phyloP scores from a whole-genome alignment of 106 monocot genomes.

The Gastrodia elata region DNA sequence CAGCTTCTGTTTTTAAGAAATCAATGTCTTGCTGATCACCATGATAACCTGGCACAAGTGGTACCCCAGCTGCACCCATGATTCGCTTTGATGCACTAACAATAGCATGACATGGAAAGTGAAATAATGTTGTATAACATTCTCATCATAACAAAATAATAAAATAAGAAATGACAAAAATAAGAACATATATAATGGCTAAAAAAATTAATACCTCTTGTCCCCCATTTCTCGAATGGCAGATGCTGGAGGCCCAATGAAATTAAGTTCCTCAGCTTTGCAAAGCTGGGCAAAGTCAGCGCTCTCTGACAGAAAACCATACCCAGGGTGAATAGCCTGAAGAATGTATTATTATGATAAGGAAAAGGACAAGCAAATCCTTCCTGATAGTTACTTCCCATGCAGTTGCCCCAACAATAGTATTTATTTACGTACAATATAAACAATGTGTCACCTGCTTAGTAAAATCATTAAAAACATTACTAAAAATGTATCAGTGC shows the following conservation, averaged over 20 bases:
- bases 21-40: slow-evolving; percentile 69
- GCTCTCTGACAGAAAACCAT: slow-evolving; percentile 97
- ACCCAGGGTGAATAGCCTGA: slow-evolving; percentile 95
- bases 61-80: slow-evolving; percentile 91
- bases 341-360: slow-evolving; percentile 1
- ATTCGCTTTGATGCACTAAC: slow-evolving; percentile 93
- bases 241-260: slow-evolving; percentile 96
- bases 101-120: slow-evolving; percentile 6
- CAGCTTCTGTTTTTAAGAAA: slow-evolving; percentile 77
- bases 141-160: background rate
- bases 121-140: background rate
- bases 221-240: slow-evolving; percentile 99
- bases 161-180: background rate
- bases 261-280: slow-evolving; percentile 70
- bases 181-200: background rate
- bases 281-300: slow-evolving; percentile 91
- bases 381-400: background rate
- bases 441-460: background rate
- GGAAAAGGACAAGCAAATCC: background rate
- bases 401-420: background rate
- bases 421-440: background rate
- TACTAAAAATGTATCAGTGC: no score
- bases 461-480: slow-evolving; percentile 3
- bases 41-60: slow-evolving; percentile 98
- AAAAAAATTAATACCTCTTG: slow-evolving; percentile 59